A percentile compares a stretch with the other conserved stretches of the same genome.
phyloP scores from a whole-genome alignment of 805 yeast genomes.

The Barnettozyma populi region DNA sequence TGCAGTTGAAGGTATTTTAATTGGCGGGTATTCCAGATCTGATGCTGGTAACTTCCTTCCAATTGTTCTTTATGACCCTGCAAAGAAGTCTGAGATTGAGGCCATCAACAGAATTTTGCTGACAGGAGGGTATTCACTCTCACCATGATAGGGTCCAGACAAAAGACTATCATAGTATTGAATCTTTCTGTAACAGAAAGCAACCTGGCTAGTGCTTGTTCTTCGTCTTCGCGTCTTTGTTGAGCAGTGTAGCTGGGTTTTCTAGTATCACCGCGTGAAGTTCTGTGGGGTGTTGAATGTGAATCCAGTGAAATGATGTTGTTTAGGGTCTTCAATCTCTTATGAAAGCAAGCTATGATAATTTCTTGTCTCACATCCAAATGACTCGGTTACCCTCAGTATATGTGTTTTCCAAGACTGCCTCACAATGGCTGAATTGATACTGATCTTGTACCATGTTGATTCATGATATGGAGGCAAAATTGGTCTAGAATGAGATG shows the following conservation, averaged over 20 bases:
- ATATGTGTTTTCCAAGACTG: background rate
- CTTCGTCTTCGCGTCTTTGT: no score
- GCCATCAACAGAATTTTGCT: slow-evolving; percentile 42
- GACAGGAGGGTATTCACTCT: no score
- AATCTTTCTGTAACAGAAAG: no score
- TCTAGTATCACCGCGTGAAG: no score
- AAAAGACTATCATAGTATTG: no score
- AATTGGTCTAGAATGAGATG: background rate
- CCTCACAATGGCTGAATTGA: background rate
- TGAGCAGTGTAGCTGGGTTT: no score
- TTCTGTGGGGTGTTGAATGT: no score
- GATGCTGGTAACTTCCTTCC: slow-evolving; percentile 79
- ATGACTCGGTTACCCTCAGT: background rate
- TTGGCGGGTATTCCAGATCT: slow-evolving; percentile 67
- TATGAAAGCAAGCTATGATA: background rate
- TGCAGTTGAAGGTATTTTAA: slow-evolving; percentile 41
- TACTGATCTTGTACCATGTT: background rate
- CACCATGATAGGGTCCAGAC: no score
- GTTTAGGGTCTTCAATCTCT: no score
- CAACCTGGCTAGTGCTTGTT: no score
- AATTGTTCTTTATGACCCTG: slow-evolving; percentile 50
- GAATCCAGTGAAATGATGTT: no score
- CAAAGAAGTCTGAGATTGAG: slow-evolving; percentile 40
- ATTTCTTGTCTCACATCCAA: background rate
- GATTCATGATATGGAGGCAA: background rate